A percentile compares a stretch with the other conserved stretches of the same genome.
Evolutionary conservation across 371 early-diverging fungal genomes (phyloP).

Genomic region (Thermomucor indicae-seudaticae): DNA sequence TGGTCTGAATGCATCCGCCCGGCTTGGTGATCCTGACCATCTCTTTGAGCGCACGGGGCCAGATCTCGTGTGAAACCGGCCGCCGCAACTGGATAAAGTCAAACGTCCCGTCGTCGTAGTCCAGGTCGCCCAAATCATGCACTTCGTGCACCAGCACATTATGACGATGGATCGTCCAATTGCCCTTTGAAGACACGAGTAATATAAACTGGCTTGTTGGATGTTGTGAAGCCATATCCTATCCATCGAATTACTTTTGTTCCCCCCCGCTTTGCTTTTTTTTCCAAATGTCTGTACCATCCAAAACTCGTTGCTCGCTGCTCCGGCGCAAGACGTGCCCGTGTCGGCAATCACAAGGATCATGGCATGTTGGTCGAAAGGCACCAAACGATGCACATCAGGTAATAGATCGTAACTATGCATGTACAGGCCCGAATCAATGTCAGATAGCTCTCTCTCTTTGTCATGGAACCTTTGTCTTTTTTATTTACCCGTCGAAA

Average conservation of each 20-base stretch:
- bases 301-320: background rate
- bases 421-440: background rate
- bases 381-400: constrained; percentile 8
- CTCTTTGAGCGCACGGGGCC: background rate
- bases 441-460: too few relatives aligned
- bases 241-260: too few relatives aligned
- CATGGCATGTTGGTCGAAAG: constrained; percentile 5
- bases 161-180: background rate
- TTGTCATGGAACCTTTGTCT: too few relatives aligned
- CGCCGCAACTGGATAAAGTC: constrained; percentile 7
- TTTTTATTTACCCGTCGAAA: constrained; percentile 7
- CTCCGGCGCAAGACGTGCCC: background rate
- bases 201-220: constrained; percentile 1
- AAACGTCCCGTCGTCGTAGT: constrained; percentile 2
- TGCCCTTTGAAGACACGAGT: background rate
- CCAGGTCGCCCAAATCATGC: background rate
- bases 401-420: constrained; percentile 4
- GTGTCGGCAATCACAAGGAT: background rate
- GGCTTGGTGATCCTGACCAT: constrained; percentile 3
- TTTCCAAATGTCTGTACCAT: constrained; percentile 1
- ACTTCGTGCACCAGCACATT: constrained; percentile 2
- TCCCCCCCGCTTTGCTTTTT: too few relatives aligned
- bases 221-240: constrained; percentile 6
- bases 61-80: background rate
- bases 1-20: constrained; percentile 7